Evolutionary conservation across 345 rosid genomes (phyloP).

Genomic region (Balakata baccata): DNA sequence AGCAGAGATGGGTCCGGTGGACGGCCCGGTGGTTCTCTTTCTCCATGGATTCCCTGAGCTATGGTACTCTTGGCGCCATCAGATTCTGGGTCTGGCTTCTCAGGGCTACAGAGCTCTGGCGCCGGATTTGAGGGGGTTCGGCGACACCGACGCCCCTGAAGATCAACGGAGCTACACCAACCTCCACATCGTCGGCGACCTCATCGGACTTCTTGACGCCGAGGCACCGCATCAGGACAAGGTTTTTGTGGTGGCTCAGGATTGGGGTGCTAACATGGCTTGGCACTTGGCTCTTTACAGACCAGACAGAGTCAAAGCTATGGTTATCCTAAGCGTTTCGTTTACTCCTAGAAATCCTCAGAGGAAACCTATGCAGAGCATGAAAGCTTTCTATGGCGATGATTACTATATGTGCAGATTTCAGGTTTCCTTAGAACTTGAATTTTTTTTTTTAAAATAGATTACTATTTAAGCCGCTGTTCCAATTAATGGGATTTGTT

Average conservation of each 20-base stretch:
- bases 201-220: constrained; percentile 45
- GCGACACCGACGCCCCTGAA: constrained; percentile 4
- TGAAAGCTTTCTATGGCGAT: constrained; percentile 18
- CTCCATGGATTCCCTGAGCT: constrained; percentile 17
- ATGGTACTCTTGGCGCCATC: constrained; percentile 21
- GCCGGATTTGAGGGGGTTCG: constrained; percentile 17
- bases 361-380: neutral
- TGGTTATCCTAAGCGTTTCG: constrained; percentile 54
- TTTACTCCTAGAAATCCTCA: constrained; percentile 27
- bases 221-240: constrained; percentile 35
- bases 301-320: constrained; percentile 61
- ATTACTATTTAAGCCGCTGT: too few species aligned
- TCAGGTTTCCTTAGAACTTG: constrained; percentile 6
- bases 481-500: too few species aligned
- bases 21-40: constrained; percentile 22
- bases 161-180: neutral
- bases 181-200: constrained; percentile 31
- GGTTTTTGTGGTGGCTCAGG: constrained; percentile 67
- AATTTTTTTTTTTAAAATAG: too few species aligned
- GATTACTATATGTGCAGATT: constrained; percentile 18
- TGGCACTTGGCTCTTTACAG: constrained; percentile 56
- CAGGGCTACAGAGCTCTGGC: constrained; percentile 16
- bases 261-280: constrained; percentile 64
- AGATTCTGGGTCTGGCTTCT: constrained; percentile 3
- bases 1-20: constrained; percentile 20